phyloP scores from a whole-genome alignment of 441 rosid species.

The Pelargonium myrrhifolium region DNA sequence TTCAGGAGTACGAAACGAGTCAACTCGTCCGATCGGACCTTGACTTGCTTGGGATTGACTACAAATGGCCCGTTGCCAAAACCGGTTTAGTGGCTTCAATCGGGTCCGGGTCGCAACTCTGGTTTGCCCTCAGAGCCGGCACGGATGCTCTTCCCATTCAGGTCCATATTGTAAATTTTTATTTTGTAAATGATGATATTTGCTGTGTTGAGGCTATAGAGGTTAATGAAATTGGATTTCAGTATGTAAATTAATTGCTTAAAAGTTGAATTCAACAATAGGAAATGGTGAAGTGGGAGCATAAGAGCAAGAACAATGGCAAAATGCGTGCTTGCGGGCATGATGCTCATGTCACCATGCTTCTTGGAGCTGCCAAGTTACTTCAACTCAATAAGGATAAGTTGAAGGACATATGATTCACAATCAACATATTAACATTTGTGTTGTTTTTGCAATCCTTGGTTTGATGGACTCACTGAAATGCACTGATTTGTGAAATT shows the following conservation, averaged over 20 bases:
- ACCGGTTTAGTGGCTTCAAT: slow-evolving; percentile 21
- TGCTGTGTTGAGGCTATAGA: no score
- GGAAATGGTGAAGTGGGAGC: slow-evolving; percentile 40
- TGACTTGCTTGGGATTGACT: slow-evolving; percentile 21
- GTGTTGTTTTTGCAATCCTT: no score
- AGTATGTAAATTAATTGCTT: no score
- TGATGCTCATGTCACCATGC: slow-evolving; percentile 45
- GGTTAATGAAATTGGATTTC: no score
- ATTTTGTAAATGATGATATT: no score
- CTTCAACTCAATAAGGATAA: slow-evolving; percentile 23
- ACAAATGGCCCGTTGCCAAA: slow-evolving; percentile 23
- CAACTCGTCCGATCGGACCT: slow-evolving; percentile 16
- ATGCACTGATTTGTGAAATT: no score
- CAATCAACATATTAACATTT: no score
- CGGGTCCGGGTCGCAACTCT: slow-evolving; percentile 19
- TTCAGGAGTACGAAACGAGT: slow-evolving; percentile 21
- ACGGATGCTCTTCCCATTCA: slow-evolving; percentile 27
- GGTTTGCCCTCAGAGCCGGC: slow-evolving; percentile 25
- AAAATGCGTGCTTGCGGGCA: slow-evolving; percentile 57
- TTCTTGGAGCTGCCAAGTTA: slow-evolving; percentile 48
- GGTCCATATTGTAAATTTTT: no score
- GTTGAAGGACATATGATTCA: slow-evolving; percentile 35
- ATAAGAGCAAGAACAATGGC: slow-evolving; percentile 36
- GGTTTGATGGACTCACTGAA: no score
- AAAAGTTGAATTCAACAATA: background rate